Evolutionary conservation across 441 rosid genomes (phyloP), one percentile per base, ranked within the genome.

Genomic region (Raphanus hybrid): DNA sequence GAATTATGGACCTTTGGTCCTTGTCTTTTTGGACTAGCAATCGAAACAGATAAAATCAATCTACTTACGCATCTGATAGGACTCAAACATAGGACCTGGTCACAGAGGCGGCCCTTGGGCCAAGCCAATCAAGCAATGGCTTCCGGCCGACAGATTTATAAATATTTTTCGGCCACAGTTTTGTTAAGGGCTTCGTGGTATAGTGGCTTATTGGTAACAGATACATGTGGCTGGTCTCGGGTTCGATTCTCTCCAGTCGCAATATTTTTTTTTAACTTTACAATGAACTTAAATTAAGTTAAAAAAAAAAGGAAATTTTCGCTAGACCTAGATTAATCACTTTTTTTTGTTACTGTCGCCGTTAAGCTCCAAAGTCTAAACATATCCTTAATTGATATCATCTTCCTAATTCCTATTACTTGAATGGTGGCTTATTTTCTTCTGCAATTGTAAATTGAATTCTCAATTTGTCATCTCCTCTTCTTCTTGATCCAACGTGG

Each of bases 11-110:
- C 61, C 60, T 18, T 57, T 8, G 60, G 60, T 55, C 60, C 27
- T 16, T 55, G 20, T 26, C 11, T 57, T 12, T 37, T 57, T 57
- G 27, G 62, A 20, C 62, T 9, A 58, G 1, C 12, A 57, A 58
- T 58, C 14, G 11, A 58, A 58, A 58, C 62, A 58, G 27, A 58
- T 58, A 58, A 57, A 23, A 57, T 20, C 12, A 58, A 58, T 20
- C 3, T n/a, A 55, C 61, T 55, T 8, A 26, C n/a, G 62, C 62
- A 20, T 8, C 32, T 23, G 14, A 58, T 20, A 58, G n/a, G 62
- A 20, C 62, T 58, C 62, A 58, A 18, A 58, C 62, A 23, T 58
- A 23, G 61, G 32, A 58, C 32, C 32, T 58, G 62, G n/a, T n/a
- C n/a, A n/a, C 39, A 35, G 39, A 5, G 45, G 11, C 45, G 1